A percentile compares a stretch with the other conserved stretches of the same genome.
phyloP scores from a whole-genome alignment of 805 yeast species.

The Candida silvatica region DNA sequence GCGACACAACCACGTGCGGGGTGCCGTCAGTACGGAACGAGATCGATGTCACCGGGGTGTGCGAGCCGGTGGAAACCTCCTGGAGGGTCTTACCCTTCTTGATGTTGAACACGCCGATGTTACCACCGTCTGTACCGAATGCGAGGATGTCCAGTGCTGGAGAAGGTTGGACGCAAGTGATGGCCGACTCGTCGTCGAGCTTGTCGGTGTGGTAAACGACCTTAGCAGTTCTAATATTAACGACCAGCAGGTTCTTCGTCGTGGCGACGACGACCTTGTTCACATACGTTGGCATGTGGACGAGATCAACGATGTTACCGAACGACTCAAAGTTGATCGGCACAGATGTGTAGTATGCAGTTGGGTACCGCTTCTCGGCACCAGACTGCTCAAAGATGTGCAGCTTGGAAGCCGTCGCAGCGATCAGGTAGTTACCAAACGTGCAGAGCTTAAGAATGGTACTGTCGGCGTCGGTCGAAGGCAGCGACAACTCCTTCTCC shows the following conservation, averaged over 20 bases:
- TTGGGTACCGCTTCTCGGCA: slow-evolving; percentile 32
- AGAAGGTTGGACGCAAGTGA: slow-evolving; percentile 69
- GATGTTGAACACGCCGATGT: slow-evolving; percentile 56
- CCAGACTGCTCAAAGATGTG: slow-evolving; percentile 25
- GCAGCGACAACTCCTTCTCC: slow-evolving; percentile 30
- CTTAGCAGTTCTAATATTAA: slow-evolving; percentile 74
- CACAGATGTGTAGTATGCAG: slow-evolving; percentile 63
- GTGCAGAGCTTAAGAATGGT: slow-evolving; percentile 41
- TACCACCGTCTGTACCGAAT: slow-evolving; percentile 65
- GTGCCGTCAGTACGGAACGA: slow-evolving; percentile 91
- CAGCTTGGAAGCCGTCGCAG: slow-evolving; percentile 30
- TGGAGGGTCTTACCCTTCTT: slow-evolving; percentile 52
- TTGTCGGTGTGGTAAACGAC: slow-evolving; percentile 37
- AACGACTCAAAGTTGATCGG: slow-evolving; percentile 48
- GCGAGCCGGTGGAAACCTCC: slow-evolving; percentile 36
- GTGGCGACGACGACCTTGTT: slow-evolving; percentile 88
- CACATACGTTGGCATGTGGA: slow-evolving; percentile 87
- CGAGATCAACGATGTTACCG: slow-evolving; percentile 60
- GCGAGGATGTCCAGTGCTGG: slow-evolving; percentile 86
- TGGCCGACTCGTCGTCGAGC: slow-evolving; percentile 43
- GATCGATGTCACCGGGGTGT: slow-evolving; percentile 42
- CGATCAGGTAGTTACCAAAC: slow-evolving; percentile 76
- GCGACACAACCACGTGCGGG: slow-evolving; percentile 73
- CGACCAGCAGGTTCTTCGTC: slow-evolving; percentile 46
- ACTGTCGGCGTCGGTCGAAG: slow-evolving; percentile 16